Percentiles rank a stretch among this genome's conserved stretches.
Conservation (phyloP, 345 rosid genomes). For the Eucalyptus pauciflora region DNA sequence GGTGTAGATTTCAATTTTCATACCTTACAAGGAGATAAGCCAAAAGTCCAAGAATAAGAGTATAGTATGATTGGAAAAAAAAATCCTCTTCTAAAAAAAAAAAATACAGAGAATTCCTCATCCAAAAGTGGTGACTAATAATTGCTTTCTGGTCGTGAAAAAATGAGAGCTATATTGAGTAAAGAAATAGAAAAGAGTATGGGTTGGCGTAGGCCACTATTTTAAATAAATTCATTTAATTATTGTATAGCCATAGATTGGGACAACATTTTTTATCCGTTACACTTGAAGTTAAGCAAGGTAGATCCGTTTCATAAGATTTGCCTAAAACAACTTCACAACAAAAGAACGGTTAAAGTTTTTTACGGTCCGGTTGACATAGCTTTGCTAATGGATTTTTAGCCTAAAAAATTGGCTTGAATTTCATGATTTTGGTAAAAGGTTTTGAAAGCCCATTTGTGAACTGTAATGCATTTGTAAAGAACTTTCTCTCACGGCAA, state of each 20-base stretch:
- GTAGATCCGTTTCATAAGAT: neutral
- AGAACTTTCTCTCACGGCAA: neutral
- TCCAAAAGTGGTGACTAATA: neutral
- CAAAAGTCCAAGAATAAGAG: too few relatives aligned
- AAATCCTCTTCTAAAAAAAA: too few relatives aligned
- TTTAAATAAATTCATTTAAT: too few relatives aligned
- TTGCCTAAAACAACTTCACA: neutral
- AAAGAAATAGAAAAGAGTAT: too few relatives aligned
- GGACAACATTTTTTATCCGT: neutral
- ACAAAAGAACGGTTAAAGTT: neutral
- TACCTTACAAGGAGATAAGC: too few relatives aligned
- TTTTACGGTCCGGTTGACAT: fast-evolving
- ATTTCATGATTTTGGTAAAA: neutral
- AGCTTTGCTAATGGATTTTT: neutral
- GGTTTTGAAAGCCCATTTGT: neutral
- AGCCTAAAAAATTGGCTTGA: too few relatives aligned
- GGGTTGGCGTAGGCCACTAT: too few relatives aligned
- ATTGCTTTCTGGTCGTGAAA: fast-evolving
- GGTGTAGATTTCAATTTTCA: too few relatives aligned
- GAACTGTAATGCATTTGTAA: too few relatives aligned
- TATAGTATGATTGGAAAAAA: too few relatives aligned
- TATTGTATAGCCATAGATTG: too few relatives aligned
- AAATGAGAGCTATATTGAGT: fast-evolving
- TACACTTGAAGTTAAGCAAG: neutral
- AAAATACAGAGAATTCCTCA: too few relatives aligned